Evolutionary conservation across 208 protist species (phyloP), one percentile per base, ranked within the genome.

Genomic region (Trypanosoma cruzi): DNA sequence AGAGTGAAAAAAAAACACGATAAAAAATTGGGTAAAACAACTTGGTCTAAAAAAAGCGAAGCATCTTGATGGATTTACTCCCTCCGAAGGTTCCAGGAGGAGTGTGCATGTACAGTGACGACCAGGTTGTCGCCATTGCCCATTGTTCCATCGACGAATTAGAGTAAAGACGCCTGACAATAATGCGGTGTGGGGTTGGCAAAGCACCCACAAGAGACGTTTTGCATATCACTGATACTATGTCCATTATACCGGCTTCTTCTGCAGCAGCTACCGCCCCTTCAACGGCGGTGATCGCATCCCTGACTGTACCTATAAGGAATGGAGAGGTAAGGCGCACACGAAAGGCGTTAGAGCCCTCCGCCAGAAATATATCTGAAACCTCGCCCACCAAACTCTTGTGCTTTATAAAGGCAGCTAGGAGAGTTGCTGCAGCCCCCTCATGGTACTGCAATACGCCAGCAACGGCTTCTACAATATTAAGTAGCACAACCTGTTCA

Each of bases 121-220:
- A 87, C 92, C 93, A 98, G 34, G 90, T 82, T 31, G 84, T 88
- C 24, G 68, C 63, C 26, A 80, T 74, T 13, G 88, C 80, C 93
- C 94, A 97, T 60, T 85, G 66, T 48, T 94, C 88, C 18, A 88
- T 86, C 20, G 55, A 32, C 4, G 53, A 56, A n/a, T 93, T 93
- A 11, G 77, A 71, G 36, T 86, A 78, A 49, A 96, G 86, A 42
- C 75, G 72, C 20, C 84, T 78, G 11, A 86, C 80, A 16, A 94
- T 70, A 44, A 98, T 93, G 50, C 71, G 79, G 56, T 95, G 90
- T 16, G 89, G 88, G 7, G 84, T 85, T 22, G 91, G 86, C 13
- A 97, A 73, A 22, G 85, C 66, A 2, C 95, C 95, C 8, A 98
- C 95, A 4, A 97, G 63, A 3, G 85, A 93, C 16, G 86, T 37